Evolutionary conservation across 2,329 filamentous ascomycete genomes (phyloP).

Genomic region (Neofusicoccum umdonicola): DNA sequence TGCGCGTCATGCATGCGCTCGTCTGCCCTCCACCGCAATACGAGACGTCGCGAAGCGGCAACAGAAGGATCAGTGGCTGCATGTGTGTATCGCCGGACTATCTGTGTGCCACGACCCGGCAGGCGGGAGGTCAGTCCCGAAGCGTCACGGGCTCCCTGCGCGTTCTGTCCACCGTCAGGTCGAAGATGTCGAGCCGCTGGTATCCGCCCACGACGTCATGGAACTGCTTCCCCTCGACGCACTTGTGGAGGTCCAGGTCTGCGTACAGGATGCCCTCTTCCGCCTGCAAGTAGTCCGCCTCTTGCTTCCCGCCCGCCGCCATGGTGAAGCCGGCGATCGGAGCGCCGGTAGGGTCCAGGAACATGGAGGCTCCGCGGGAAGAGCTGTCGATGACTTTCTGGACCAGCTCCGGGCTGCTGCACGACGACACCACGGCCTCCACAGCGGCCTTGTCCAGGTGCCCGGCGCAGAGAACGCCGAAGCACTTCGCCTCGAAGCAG

Average conservation of each 20-base stretch:
- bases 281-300: conserved; percentile 41
- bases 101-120: not conserved
- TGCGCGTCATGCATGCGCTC: no score
- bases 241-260: conserved; percentile 50
- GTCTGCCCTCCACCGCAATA: not conserved
- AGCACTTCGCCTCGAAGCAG: conserved; percentile 59
- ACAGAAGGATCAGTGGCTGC: not conserved
- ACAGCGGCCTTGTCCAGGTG: conserved; percentile 43
- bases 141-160: conserved; percentile 37
- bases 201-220: conserved; percentile 58
- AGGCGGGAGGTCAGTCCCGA: not conserved
- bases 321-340: conserved; percentile 39
- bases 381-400: conserved; percentile 36
- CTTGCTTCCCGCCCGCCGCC: conserved; percentile 22
- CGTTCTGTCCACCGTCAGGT: conserved; percentile 48
- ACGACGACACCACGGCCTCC: conserved; percentile 31
- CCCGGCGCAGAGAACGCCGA: conserved; percentile 51
- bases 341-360: conserved; percentile 52
- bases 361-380: conserved; percentile 49
- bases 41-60: not conserved
- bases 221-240: conserved; percentile 57
- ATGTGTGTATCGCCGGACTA: not conserved
- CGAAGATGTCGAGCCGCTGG: conserved; percentile 55
- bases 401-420: conserved; percentile 29
- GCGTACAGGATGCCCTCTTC: conserved; percentile 53